Conservation (phyloP, 495 filamentous ascomycete genomes). For the Clavariopsis aquatica region DNA sequence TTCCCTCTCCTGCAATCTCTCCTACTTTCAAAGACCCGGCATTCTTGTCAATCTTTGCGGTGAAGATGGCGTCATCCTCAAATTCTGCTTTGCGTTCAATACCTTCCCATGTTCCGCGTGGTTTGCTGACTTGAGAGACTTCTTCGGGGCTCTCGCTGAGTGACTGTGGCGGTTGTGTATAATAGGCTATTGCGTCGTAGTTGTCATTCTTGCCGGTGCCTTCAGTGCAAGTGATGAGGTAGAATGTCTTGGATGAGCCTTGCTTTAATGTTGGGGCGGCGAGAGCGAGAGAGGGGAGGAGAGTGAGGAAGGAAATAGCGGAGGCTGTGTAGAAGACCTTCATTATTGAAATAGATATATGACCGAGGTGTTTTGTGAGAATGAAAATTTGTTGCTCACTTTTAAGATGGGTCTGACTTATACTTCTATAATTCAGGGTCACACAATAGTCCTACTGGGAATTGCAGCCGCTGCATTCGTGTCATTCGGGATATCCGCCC, state of each 20-base stretch:
- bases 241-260: conserved; percentile 6
- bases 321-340: not conserved
- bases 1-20: conserved; percentile 4
- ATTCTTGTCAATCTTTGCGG: not conserved
- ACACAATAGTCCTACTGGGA: too few species aligned
- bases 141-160: not conserved
- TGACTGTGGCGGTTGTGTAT: not conserved
- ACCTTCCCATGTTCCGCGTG: not conserved
- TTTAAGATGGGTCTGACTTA: not conserved
- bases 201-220: not conserved
- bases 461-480: not conserved
- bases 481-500: not conserved
- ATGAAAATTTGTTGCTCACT: not conserved
- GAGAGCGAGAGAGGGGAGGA: not conserved
- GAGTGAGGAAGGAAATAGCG: not conserved
- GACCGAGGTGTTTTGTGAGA: not conserved
- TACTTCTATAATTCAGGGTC: not conserved
- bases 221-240: conserved; percentile 7
- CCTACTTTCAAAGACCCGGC: not conserved
- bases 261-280: not conserved
- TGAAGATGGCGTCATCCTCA: not conserved
- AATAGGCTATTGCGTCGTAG: conserved; percentile 16
- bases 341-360: not conserved
- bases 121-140: not conserved
- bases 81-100: not conserved